phyloP scores from a whole-genome alignment of 2,329 filamentous ascomycete genomes.

The Paraphaeosphaeria minitans region DNA sequence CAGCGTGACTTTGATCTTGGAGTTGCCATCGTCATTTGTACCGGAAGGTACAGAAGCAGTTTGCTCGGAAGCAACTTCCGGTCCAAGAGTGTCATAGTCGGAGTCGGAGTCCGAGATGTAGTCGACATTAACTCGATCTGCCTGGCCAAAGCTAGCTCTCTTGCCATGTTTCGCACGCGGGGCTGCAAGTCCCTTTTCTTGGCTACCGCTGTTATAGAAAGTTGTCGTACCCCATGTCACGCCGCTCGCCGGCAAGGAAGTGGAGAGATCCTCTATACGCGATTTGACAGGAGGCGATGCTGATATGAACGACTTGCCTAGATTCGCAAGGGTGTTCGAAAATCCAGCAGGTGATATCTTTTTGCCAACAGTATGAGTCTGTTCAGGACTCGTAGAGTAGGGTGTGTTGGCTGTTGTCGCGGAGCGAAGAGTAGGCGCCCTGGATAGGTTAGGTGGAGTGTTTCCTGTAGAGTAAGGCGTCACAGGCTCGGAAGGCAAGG shows the following conservation, averaged over 20 bases:
- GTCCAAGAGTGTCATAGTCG: constrained; percentile 30
- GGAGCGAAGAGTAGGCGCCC: constrained; percentile 45
- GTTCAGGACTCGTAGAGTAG: constrained; percentile 50
- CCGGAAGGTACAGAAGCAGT: constrained; percentile 22
- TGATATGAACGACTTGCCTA: constrained; percentile 48
- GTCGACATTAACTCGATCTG: constrained; percentile 36
- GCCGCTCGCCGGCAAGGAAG: constrained; percentile 49
- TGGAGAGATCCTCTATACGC: constrained; percentile 47
- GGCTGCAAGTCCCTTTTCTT: constrained; percentile 34
- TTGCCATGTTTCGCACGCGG: constrained; percentile 46
- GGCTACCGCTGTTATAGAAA: constrained; percentile 44
- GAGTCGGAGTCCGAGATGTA: constrained; percentile 42
- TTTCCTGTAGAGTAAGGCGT: constrained; percentile 59
- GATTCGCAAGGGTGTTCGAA: constrained; percentile 46
- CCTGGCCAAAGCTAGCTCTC: constrained; percentile 43
- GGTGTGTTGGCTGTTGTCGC: constrained; percentile 46
- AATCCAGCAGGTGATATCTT: constrained; percentile 45
- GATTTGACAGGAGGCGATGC: constrained; percentile 46
- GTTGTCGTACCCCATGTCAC: constrained; percentile 55
- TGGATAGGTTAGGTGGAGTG: constrained; percentile 56
- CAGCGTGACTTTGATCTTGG: constrained; percentile 54
- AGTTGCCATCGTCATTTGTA: constrained; percentile 19
- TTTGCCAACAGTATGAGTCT: constrained; percentile 37
- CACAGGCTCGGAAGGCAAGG: constrained; percentile 50
- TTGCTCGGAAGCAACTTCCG: constrained; percentile 32